These are phyloP conservation scores for Gentiana dahurica DNA, from an alignment of 257 asterid genomes.

Conservation along the genomic window DNA sequence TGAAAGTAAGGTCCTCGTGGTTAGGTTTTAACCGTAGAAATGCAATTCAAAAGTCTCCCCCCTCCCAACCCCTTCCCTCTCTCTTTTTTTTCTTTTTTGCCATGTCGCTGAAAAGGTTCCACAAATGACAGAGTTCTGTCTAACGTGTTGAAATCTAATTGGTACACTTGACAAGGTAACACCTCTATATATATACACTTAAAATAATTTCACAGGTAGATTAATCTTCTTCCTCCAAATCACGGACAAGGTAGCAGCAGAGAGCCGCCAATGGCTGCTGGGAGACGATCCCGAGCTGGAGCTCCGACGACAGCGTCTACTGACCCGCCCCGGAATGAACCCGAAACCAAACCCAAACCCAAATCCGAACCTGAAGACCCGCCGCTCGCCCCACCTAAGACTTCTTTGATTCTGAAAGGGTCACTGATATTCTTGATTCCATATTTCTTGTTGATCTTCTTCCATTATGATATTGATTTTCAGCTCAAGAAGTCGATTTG, in stretches of 20 bases:
- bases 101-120: background rate
- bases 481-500: constrained; percentile 52
- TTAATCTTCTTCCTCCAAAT: background rate
- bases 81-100: background rate
- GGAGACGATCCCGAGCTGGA: constrained; percentile 36
- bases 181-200: too few relatives aligned
- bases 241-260: background rate
- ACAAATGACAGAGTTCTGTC: constrained; percentile 8
- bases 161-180: background rate
- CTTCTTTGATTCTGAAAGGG: constrained; percentile 34
- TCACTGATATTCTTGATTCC: constrained; percentile 44
- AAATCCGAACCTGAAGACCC: constrained; percentile 28
- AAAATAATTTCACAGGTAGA: background rate
- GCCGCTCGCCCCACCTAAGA: constrained; percentile 53
- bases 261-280: constrained; percentile 40
- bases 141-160: constrained; percentile 10
- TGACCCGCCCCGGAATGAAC: constrained; percentile 21
- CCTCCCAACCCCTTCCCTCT: too few relatives aligned
- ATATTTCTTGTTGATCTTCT: constrained; percentile 49
- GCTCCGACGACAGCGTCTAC: constrained; percentile 10
- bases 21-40: too few relatives aligned
- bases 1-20: too few relatives aligned
- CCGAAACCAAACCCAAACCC: constrained; percentile 13
- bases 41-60: too few relatives aligned
- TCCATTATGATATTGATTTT: constrained; percentile 41